These are phyloP conservation scores for Triticum urartu DNA, from an alignment of 176 grass and related monocot genomes.

Conservation along the genomic window DNA sequence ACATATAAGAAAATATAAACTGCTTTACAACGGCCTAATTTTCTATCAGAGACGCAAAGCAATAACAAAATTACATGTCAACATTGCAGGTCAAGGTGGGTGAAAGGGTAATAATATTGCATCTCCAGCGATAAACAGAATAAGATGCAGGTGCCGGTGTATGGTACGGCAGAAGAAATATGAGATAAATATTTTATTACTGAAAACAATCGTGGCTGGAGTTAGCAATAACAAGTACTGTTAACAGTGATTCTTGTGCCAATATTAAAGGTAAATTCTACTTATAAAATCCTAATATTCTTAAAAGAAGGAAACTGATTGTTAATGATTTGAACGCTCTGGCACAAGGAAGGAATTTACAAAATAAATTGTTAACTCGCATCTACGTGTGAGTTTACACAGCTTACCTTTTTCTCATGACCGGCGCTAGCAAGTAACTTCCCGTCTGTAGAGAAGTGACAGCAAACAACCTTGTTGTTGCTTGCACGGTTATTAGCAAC, in stretches of 20 bases:
- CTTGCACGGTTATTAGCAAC: constrained; percentile 58
- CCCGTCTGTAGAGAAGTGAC: constrained; percentile 80
- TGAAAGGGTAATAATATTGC: background rate
- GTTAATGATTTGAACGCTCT: background rate
- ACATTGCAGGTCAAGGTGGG: background rate
- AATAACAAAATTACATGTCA: background rate
- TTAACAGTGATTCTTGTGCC: background rate
- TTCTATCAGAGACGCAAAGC: background rate
- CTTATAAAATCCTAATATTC: background rate
- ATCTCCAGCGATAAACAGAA: background rate
- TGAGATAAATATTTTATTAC: background rate
- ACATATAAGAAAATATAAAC: constrained; percentile 9
- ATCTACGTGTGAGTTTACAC: background rate
- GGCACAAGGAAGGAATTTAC: constrained; percentile 14
- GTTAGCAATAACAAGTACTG: background rate
- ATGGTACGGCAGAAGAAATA: background rate
- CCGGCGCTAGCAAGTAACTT: constrained; percentile 78
- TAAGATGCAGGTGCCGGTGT: background rate
- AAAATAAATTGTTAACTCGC: background rate
- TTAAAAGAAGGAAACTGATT: background rate
- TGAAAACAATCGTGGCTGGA: background rate
- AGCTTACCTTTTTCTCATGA: constrained; percentile 80
- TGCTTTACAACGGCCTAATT: background rate
- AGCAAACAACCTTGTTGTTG: constrained; percentile 74
- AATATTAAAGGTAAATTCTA: background rate